These are phyloP conservation scores for Tremellales sp. DNA, from an alignment of 1,284 basidiomycete species.

Conservation along the genomic window DNA sequence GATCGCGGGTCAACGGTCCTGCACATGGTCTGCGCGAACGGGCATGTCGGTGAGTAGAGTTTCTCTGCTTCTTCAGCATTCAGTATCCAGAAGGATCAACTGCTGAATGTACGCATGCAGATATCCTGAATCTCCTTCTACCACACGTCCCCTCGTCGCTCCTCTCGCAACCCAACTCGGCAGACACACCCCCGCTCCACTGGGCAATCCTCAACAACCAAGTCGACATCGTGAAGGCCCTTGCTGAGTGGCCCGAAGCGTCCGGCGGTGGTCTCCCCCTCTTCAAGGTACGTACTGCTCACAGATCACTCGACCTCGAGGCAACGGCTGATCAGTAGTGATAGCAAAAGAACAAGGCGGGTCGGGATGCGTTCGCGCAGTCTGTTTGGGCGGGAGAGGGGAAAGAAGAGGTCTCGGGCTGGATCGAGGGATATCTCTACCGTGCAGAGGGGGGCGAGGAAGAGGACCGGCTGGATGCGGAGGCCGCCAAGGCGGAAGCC, in stretches of 20 bases:
- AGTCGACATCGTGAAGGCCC: slow-evolving; percentile 60
- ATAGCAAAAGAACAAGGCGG: slow-evolving; percentile 42
- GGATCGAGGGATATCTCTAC: slow-evolving; percentile 48
- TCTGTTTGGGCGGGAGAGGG: slow-evolving; percentile 47
- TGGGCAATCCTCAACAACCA: slow-evolving; percentile 84
- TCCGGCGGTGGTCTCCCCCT: slow-evolving; percentile 43
- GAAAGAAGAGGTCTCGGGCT: slow-evolving; percentile 49
- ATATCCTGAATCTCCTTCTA: slow-evolving; percentile 66
- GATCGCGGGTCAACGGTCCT: slow-evolving; percentile 71
- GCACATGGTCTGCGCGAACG: slow-evolving; percentile 82
- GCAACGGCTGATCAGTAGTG: neutral
- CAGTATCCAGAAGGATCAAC: no score
- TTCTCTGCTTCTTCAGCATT: neutral
- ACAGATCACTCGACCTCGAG: neutral
- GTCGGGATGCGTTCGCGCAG: slow-evolving; percentile 45
- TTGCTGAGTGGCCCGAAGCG: slow-evolving; percentile 54
- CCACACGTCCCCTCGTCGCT: slow-evolving; percentile 59
- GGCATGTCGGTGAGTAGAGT: slow-evolving; percentile 66
- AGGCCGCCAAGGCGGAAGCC: slow-evolving; percentile 12
- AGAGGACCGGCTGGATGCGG: slow-evolving; percentile 15
- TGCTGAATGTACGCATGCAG: no score
- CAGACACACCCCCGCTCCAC: slow-evolving; percentile 75
- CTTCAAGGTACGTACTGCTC: slow-evolving; percentile 36
- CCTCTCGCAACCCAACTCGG: slow-evolving; percentile 60
- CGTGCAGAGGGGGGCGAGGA: slow-evolving; percentile 36